Conservation (phyloP, 2,329 filamentous ascomycete genomes). For the Penicillium sp. region DNA sequence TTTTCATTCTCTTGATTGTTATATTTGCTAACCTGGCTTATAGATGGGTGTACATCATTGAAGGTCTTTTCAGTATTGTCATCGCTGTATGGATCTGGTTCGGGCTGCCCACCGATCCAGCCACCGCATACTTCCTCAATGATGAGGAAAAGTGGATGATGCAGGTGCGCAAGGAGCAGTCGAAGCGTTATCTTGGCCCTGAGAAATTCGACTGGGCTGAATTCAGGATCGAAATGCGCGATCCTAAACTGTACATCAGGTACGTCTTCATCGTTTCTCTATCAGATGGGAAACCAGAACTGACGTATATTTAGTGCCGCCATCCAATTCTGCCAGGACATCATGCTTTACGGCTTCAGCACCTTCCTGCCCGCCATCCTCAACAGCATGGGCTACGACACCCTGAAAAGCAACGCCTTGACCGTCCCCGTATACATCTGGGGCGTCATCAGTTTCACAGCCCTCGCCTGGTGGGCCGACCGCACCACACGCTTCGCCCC, state of each 20-base stretch:
- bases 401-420: constrained; percentile 51
- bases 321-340: constrained; percentile 52
- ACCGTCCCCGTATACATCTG: constrained; percentile 57
- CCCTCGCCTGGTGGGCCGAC: constrained; percentile 47
- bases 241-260: constrained; percentile 50
- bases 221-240: constrained; percentile 44
- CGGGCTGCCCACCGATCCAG: constrained; percentile 45
- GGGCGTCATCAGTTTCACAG: constrained; percentile 46
- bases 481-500: constrained; percentile 30
- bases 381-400: constrained; percentile 48
- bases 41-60: constrained; percentile 49
- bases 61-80: constrained; percentile 45
- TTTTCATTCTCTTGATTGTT: background rate
- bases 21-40: constrained; percentile 32
- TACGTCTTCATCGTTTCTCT: background rate
- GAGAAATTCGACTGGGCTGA: constrained; percentile 51
- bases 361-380: constrained; percentile 58
- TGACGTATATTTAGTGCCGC: constrained; percentile 30
- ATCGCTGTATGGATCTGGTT: constrained; percentile 46
- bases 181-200: constrained; percentile 48
- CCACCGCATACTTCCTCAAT: constrained; percentile 48
- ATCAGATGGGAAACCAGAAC: background rate
- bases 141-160: constrained; percentile 50
- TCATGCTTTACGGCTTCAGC: constrained; percentile 54
- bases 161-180: constrained; percentile 44